Conservation (phyloP, 169 alveolate genomes). For the Babesia ovata region DNA sequence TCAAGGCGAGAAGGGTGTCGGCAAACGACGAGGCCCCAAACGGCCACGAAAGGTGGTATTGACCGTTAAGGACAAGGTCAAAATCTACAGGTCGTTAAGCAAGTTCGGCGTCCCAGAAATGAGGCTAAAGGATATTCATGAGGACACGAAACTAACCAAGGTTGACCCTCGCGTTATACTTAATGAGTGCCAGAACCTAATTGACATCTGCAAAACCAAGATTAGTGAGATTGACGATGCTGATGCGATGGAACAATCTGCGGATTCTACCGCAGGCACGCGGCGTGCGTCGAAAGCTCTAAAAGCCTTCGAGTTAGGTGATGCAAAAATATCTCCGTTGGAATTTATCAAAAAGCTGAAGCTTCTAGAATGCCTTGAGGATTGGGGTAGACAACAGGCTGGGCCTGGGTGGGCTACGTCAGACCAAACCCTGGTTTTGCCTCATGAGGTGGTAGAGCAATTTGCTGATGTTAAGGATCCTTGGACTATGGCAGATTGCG, state of each 20-base stretch:
- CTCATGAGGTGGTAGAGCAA: constrained; percentile 47
- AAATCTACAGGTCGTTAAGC: constrained; percentile 78
- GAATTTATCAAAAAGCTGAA: constrained; percentile 74
- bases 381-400: constrained; percentile 61
- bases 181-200: constrained; percentile 77
- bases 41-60: constrained; percentile 70
- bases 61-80: constrained; percentile 78
- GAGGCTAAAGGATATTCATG: constrained; percentile 81
- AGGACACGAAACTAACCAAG: constrained; percentile 77
- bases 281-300: constrained; percentile 28
- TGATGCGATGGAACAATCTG: constrained; percentile 2
- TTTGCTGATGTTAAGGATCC: constrained; percentile 74
- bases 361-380: constrained; percentile 68
- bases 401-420: constrained; percentile 67
- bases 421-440: constrained; percentile 31
- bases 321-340: constrained; percentile 67
- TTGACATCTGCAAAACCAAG: constrained; percentile 72
- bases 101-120: constrained; percentile 84
- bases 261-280: constrained; percentile 14
- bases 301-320: constrained; percentile 69
- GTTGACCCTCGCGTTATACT: constrained; percentile 78
- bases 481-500: constrained; percentile 80
- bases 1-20: constrained; percentile 42
- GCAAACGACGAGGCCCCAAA: constrained; percentile 69
- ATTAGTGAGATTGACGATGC: constrained; percentile 60